phyloP scores from a whole-genome alignment of 1,284 basidiomycete genomes.

The Rhodofomes roseus region DNA sequence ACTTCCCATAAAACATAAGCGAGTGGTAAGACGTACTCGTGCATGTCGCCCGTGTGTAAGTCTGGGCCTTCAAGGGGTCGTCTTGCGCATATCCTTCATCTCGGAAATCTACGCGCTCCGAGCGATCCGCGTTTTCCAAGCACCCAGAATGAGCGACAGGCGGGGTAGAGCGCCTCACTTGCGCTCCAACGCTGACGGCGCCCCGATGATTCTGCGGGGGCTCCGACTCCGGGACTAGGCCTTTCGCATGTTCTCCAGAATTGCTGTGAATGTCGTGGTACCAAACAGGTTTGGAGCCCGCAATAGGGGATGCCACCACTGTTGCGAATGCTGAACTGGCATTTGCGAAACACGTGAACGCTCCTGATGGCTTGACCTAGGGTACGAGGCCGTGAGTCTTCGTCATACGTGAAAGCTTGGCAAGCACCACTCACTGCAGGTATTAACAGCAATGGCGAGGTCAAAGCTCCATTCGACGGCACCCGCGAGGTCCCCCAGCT shows the following conservation, averaged over 20 bases:
- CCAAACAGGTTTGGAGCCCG: neutral
- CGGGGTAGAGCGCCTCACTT: neutral
- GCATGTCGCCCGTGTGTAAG: conserved; percentile 1
- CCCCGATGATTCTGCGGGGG: neutral
- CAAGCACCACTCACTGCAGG: conserved; percentile 6
- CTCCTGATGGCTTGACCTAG: conserved; percentile 25
- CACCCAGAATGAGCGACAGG: neutral
- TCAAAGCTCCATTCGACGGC: neutral
- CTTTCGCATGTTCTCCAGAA: neutral
- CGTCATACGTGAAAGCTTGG: neutral
- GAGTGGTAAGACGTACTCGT: neutral
- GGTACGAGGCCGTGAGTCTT: neutral
- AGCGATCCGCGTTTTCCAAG: neutral
- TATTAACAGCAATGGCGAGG: conserved; percentile 8
- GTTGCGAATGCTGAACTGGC: conserved; percentile 12
- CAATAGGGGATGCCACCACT: neutral
- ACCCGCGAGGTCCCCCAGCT: neutral
- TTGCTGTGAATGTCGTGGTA: neutral
- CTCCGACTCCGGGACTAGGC: neutral
- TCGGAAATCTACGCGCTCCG: neutral
- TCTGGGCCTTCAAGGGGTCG: neutral
- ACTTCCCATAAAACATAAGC: neutral
- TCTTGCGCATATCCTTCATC: neutral
- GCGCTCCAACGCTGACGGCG: neutral
- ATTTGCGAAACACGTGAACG: conserved; percentile 23